phyloP scores from a whole-genome alignment of 2,329 filamentous ascomycete species.

The Aschersonia sp. region DNA sequence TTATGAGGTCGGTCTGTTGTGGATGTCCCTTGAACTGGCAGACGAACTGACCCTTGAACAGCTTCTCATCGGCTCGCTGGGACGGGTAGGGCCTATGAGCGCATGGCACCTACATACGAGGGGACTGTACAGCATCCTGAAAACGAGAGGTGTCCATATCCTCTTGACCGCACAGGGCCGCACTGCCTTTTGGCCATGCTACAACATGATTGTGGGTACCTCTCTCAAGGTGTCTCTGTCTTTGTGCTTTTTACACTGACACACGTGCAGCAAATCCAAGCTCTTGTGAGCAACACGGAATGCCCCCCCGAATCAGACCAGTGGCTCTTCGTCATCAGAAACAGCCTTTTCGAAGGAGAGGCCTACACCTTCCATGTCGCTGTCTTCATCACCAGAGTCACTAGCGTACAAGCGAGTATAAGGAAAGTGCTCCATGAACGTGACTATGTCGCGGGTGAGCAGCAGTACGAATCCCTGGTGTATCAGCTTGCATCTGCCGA shows the following conservation, averaged over 20 bases:
- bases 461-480: slow-evolving; percentile 12
- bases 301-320: slow-evolving; percentile 20
- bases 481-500: slow-evolving; percentile 12
- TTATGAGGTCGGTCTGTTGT: slow-evolving; percentile 17
- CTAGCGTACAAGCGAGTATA: slow-evolving; percentile 13
- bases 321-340: slow-evolving; percentile 19
- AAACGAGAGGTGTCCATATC: slow-evolving; percentile 14
- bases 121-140: slow-evolving; percentile 21
- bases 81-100: slow-evolving; percentile 10
- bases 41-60: slow-evolving; percentile 6
- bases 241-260: not conserved
- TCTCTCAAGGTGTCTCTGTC: not conserved
- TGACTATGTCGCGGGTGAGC: slow-evolving; percentile 14
- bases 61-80: slow-evolving; percentile 22
- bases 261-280: slow-evolving; percentile 19
- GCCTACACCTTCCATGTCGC: slow-evolving; percentile 12
- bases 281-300: slow-evolving; percentile 14
- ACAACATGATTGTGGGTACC: slow-evolving; percentile 20
- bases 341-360: slow-evolving; percentile 12
- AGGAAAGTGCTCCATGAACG: slow-evolving; percentile 10
- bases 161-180: slow-evolving; percentile 13
- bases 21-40: too few relatives aligned
- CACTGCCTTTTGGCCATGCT: slow-evolving; percentile 22
- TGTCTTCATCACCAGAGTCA: slow-evolving; percentile 13
- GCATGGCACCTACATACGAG: slow-evolving; percentile 22